Evolutionary conservation across 495 filamentous ascomycete genomes (phyloP).

Genomic region (Neurospora sp.): DNA sequence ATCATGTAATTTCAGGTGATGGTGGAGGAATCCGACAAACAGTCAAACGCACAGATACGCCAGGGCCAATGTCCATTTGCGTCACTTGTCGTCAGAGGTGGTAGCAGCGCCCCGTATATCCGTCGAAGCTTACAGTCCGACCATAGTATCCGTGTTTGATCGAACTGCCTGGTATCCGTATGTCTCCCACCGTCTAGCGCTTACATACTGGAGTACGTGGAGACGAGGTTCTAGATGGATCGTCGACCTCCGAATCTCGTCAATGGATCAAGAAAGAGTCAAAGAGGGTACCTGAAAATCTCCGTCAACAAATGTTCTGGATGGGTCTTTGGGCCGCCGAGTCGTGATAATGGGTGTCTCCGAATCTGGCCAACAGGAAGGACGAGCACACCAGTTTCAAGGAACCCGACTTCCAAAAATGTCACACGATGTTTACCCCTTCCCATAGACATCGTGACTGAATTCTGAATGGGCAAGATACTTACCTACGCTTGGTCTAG

Average conservation of each 20-base stretch:
- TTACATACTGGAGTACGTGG: neutral
- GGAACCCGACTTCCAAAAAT: neutral
- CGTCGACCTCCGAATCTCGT: neutral
- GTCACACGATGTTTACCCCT: neutral
- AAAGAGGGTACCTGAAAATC: neutral
- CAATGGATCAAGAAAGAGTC: neutral
- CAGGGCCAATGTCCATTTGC: neutral
- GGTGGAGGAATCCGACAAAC: neutral
- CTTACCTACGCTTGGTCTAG: too few relatives aligned
- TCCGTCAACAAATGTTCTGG: neutral
- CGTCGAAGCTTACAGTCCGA: neutral
- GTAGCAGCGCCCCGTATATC: neutral
- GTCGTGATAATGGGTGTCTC: neutral
- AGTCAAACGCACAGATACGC: neutral
- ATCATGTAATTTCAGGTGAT: neutral
- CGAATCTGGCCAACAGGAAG: neutral
- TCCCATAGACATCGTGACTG: neutral
- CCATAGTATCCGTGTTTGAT: neutral
- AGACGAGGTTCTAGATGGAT: neutral
- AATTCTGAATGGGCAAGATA: too few relatives aligned
- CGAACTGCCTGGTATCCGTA: neutral
- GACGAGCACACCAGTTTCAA: neutral
- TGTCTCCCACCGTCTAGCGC: neutral
- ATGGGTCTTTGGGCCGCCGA: neutral
- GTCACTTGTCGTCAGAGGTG: slow-evolving; percentile 11